These are phyloP conservation scores for Plasmodium berghei DNA, from an alignment of 169 alveolate species.

Conservation along the genomic window DNA sequence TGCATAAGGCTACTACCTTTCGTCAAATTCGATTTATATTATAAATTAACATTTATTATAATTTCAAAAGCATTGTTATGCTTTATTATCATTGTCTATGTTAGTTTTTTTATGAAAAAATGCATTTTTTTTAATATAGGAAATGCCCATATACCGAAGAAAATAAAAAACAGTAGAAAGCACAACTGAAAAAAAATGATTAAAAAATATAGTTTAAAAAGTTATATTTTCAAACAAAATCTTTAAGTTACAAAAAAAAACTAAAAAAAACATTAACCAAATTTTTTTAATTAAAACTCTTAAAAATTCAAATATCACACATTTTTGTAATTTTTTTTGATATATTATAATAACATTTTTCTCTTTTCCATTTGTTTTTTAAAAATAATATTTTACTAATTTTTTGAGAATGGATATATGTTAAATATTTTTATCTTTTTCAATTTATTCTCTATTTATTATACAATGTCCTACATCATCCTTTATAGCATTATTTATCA, in stretches of 20 bases:
- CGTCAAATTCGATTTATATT: no score
- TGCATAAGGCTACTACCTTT: no score
- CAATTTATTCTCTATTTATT: constrained; percentile 28
- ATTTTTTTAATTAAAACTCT: constrained; percentile 1
- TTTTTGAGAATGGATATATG: constrained; percentile 1
- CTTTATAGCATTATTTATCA: constrained; percentile 38
- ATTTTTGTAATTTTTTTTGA: not conserved
- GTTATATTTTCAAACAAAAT: constrained; percentile 33
- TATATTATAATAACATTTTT: no score
- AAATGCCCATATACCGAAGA: no score
- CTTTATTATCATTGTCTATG: no score
- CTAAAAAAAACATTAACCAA: constrained; percentile 1
- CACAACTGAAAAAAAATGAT: not conserved
- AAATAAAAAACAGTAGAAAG: no score
- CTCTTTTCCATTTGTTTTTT: no score
- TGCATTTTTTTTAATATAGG: no score
- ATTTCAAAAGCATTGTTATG: no score
- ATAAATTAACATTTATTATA: no score
- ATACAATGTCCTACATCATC: not conserved
- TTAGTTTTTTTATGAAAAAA: no score
- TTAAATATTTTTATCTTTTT: not conserved
- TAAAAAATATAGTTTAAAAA: constrained; percentile 33
- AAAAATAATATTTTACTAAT: not conserved
- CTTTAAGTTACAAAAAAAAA: constrained; percentile 37
- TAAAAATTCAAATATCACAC: constrained; percentile 8